A percentile compares a stretch with the other conserved stretches of the same genome.
Conservation (phyloP, 1,284 basidiomycete genomes). For the Sanghuangporus weigelae region DNA sequence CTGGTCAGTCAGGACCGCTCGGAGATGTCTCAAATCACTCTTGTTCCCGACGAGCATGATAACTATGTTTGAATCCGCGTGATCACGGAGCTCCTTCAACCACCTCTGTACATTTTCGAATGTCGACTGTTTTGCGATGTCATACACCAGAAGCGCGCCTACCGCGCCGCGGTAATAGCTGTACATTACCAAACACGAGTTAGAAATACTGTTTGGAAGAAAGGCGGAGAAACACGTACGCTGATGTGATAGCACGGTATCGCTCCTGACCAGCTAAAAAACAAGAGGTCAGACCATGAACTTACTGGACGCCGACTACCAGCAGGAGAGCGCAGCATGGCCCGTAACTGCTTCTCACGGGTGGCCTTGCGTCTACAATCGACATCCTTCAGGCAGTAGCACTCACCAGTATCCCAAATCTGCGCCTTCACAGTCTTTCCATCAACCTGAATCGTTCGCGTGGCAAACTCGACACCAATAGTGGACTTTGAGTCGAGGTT, state of each 20-base stretch:
- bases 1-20: conserved; percentile 95
- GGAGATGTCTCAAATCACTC: conserved; percentile 96
- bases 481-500: conserved; percentile 98
- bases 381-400: conserved; percentile 15
- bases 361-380: not conserved
- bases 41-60: conserved; percentile 97
- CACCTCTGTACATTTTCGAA: conserved; percentile 96
- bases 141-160: conserved; percentile 87
- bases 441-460: conserved; percentile 91
- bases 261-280: conserved; percentile 90
- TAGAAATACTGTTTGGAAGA: not conserved
- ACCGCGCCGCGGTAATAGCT: conserved; percentile 99
- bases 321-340: not conserved
- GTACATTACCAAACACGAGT: not conserved
- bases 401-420: conserved; percentile 96
- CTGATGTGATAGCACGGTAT: conserved; percentile 98
- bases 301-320: not conserved
- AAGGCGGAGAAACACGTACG: conserved; percentile 47
- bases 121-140: conserved; percentile 93
- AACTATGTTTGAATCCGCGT: conserved; percentile 90
- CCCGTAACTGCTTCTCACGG: not conserved
- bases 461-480: conserved; percentile 99
- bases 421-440: conserved; percentile 98
- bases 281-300: not conserved
- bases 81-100: conserved; percentile 97